Percentiles rank a stretch among this genome's conserved stretches.
These are phyloP conservation scores for Colletotrichum chrysophilum DNA, from an alignment of 2,329 filamentous ascomycete species.

Conservation along the genomic window DNA sequence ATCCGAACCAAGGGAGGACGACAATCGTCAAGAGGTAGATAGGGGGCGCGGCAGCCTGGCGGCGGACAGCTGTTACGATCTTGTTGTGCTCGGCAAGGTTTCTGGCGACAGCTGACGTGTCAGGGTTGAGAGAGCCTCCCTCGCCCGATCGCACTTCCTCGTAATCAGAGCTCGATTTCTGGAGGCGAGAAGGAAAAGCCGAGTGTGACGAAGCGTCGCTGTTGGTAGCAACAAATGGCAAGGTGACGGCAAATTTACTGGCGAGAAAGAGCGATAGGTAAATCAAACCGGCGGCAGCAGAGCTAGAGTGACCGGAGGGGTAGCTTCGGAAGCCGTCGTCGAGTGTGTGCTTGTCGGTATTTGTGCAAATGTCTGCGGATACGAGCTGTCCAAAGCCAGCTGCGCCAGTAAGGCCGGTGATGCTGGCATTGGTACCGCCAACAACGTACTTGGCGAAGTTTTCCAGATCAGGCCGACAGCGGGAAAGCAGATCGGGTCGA, in stretches of 20 bases:
- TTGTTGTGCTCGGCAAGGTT: constrained; percentile 39
- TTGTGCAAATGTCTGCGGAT: constrained; percentile 76
- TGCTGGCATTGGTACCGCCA: constrained; percentile 49
- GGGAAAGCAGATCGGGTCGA: constrained; percentile 81
- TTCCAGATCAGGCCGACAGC: constrained; percentile 77
- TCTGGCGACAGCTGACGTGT: constrained; percentile 25
- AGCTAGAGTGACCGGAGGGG: constrained; percentile 59
- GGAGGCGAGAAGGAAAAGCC: constrained; percentile 77
- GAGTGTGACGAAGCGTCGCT: constrained; percentile 56
- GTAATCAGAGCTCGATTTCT: constrained; percentile 43
- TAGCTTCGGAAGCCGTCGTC: constrained; percentile 88
- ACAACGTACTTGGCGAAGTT: constrained; percentile 67
- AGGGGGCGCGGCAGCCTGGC: constrained; percentile 81
- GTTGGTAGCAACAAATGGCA: constrained; percentile 68
- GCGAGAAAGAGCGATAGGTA: constrained; percentile 89
- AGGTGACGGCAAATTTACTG: constrained; percentile 77
- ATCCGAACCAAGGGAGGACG: constrained; percentile 73
- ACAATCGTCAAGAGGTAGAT: constrained; percentile 76
- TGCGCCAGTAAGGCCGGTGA: constrained; percentile 29
- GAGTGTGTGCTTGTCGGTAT: constrained; percentile 63
- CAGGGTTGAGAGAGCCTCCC: constrained; percentile 7
- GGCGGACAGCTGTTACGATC: constrained; percentile 61
- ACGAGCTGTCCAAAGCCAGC: constrained; percentile 68
- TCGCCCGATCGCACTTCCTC: constrained; percentile 29
- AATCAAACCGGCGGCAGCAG: constrained; percentile 78